Evolutionary conservation across 371 early-diverging fungal species (phyloP), one percentile per base, ranked within the genome.

Genomic region (Circinella minor): DNA sequence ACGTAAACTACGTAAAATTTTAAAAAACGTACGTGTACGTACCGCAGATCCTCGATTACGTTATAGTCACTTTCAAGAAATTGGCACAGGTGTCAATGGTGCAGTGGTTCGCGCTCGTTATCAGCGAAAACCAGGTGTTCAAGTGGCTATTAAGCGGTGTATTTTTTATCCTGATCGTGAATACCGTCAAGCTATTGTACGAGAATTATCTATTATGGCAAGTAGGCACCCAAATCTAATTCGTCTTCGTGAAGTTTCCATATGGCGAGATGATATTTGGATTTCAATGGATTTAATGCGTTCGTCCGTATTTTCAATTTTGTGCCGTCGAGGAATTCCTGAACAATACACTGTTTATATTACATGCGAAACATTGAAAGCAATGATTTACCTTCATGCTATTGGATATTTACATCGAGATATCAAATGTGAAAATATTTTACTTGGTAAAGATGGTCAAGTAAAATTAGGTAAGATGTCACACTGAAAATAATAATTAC

Each of bases 361-460:
- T 46, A 70, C 81, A 9, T 70, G 74, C 54, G 76, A 81, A 64
- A 79, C 80, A 10, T 65, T 84, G 36, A 88, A 87, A 34, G 99
- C 97, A 4, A 81, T 99, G 7, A 74, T 80, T 6, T 98, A 98
- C 73, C 85, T 99, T 59, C 99, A 99, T 76, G 74, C 81, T 27
- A 95, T 95, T 73, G 90, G 96, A 61, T 94, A 99, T 34, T 95
- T 99, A 70, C 99, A 99, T 77, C 84, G 99, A 36, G 95, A 95
- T 75, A 90, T 97, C 71, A 97, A 97, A 78, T 96, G 95, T 63
- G 99, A 99, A 74, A 99, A 99, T 76, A 77, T 99, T 65, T 81
- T 99, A 59, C 80, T 99, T 39, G 98, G 96, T 20, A 80, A 89
- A 63, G 88, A 97, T 67, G 97, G 96, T 51, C 92, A 96, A 75